These are phyloP conservation scores for Monosporascus sp. DNA, from an alignment of 2,329 filamentous ascomycete species.

Conservation along the genomic window DNA sequence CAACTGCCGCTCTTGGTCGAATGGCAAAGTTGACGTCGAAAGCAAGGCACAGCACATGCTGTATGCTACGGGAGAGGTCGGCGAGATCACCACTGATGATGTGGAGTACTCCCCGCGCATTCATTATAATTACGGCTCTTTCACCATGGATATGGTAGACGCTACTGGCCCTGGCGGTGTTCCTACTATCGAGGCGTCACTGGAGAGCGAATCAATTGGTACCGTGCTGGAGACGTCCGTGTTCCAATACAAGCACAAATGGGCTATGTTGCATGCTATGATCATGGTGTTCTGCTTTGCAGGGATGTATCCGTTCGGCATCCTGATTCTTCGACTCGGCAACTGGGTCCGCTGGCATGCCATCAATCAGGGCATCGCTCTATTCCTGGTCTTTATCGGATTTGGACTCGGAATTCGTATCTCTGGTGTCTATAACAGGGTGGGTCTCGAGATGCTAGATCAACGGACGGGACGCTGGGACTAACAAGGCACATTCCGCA, in stretches of 20 bases:
- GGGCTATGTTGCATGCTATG: constrained; percentile 38
- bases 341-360: constrained; percentile 50
- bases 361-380: constrained; percentile 44
- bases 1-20: constrained; percentile 47
- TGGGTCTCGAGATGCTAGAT: constrained; percentile 28
- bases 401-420: constrained; percentile 47
- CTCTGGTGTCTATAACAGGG: constrained; percentile 49
- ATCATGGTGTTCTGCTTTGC: constrained; percentile 53
- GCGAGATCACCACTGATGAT: constrained; percentile 36
- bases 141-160: constrained; percentile 48
- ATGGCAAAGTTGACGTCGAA: constrained; percentile 45
- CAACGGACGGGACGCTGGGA: not conserved
- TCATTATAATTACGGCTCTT: constrained; percentile 49
- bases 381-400: constrained; percentile 43
- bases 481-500: constrained; percentile 20
- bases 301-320: constrained; percentile 50
- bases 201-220: constrained; percentile 21
- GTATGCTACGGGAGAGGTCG: constrained; percentile 49
- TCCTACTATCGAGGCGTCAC: constrained; percentile 31
- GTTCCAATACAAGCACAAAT: constrained; percentile 29
- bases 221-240: constrained; percentile 22
- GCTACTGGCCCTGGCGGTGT: constrained; percentile 41
- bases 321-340: constrained; percentile 46
- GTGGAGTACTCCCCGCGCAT: constrained; percentile 40
- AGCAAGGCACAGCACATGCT: constrained; percentile 44